Evolutionary conservation across 2,329 filamentous ascomycete species (phyloP), one percentile per base, ranked within the genome.

Genomic region (Blastomyces gilchristii): DNA sequence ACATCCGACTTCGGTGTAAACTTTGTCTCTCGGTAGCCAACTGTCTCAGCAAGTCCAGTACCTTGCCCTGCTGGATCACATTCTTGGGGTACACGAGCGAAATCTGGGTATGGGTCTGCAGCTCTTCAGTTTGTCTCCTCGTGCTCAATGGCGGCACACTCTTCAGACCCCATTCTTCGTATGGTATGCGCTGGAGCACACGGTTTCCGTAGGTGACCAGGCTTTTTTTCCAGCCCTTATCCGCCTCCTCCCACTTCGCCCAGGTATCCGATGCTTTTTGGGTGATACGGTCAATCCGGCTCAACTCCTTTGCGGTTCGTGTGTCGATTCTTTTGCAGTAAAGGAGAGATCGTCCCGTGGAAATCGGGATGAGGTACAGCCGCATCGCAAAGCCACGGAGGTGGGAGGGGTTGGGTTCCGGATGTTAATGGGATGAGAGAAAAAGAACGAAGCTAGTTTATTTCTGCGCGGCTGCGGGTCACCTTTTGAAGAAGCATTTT

Each of bases 121-220:
- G 71, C 69, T 89, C 85, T 61, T 89, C 85, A 58, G 83, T 79
- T 68, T 84, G 82, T 63, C 86, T 82, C 68, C 85, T 83, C 63
- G 85, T 79, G 52, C 86, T 90, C 68, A 96, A 80, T 28, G 92
- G 87, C 54, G 94, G 94, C 61, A 99, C 87, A 45, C 91, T 96
- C 79, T 97, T 97, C 68, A 99, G 82, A 0, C 90, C 91, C 94
- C 94, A 99, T 87, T 99, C 94, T 77, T 97, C 90, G 74, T 90
- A 97, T 2, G 94, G 90, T 70, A 99, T 96, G 66, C 90, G 85
- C 69, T 90, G 87, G 65, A 99, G 84, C 18, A 90, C 85, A 58
- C 85, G 80, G 77, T 99, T 97, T 63, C 94, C 94, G 75, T 93
- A 95, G 64, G 83, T 82, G 61, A 94, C 93, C 25, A 97, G 82